Evolutionary conservation across 306 rosid species (phyloP).

Genomic region (Medicago truncatula): MtrunA17r5.0-ANR NC_053049.1:1823501-1824000

Average conservation of each 20-base stretch:
- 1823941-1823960: too few relatives aligned
- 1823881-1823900: neutral
- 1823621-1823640: neutral
- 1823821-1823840: neutral
- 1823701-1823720: neutral
- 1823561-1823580: neutral
- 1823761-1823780: neutral
- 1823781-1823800: neutral
- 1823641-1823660: neutral
- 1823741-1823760: neutral
- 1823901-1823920: neutral
- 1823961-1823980: too few relatives aligned
- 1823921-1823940: neutral
- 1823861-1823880: constrained; percentile 1
- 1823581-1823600: neutral
- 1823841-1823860: neutral
- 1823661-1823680: neutral
- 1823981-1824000: too few relatives aligned
- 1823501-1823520: neutral
- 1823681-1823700: neutral
- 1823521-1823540: neutral
- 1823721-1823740: neutral
- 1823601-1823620: neutral
- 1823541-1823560: neutral
- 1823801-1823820: neutral